Evolutionary conservation across 2,329 filamentous ascomycete species (phyloP), one percentile per base, ranked within the genome.

Genomic region (Penicillium sp.): DNA sequence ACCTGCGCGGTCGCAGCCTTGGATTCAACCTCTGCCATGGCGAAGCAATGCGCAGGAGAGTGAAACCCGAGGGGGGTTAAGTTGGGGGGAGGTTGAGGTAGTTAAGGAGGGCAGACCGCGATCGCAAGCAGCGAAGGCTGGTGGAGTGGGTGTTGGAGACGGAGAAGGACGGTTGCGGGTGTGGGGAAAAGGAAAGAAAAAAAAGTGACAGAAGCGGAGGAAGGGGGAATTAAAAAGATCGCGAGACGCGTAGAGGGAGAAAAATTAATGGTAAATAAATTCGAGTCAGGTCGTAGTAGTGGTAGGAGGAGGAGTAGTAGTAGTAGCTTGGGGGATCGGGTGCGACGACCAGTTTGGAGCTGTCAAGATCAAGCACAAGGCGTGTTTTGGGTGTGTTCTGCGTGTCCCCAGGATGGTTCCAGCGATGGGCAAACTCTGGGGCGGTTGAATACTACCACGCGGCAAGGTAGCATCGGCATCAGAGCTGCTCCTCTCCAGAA

Each of bases 391-490:
- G 31, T 10, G 31, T 10, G 31, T 31, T 37, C 3, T 38, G 35
- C 11, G 11, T 52, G 20, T 31, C 20, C 49, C 31, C 37, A 38
- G 31, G 49, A 28, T 52, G 48, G 34, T 31, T 31, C 31, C 6
- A 31, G 25, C 34, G 15, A 12, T 6, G 20, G 20, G 15, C 20
- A 28, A 5, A 47, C 25, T 42, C 14, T 42, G 34, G 31, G 12
- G 31, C 22, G 15, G 4, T 20, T 28, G 41, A 55, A 65, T 63
- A 60, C 63, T 47, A 65, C 63, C 63, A 65, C 62, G 59, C 63
- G 63, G 54, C 42, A 65, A 60, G 61, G 63, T 65, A 60, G 31
- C 63, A 65, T 65, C 57, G 41, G 35, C 39, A 42, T n/a, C 35
- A 35, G 43, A 28, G 34, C 41, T 22, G 15, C 39, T 41, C 42